A percentile compares a stretch with the other conserved stretches of the same genome.
Conservation (phyloP, 2,329 filamentous ascomycete species). For the Epichloe bromicola region DNA sequence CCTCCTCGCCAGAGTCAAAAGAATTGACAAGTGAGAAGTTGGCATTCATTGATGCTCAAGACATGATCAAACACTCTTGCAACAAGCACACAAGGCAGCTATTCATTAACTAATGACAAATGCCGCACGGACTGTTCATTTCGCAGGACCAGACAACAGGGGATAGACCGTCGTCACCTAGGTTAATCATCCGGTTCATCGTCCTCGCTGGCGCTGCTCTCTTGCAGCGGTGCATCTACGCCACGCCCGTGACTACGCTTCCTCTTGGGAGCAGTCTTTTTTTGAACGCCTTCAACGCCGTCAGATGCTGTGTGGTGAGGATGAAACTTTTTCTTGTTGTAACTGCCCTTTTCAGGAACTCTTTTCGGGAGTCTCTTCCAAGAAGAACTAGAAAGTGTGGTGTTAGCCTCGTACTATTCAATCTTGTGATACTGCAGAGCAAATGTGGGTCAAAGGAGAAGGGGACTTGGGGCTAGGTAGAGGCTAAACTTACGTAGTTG, state of each 20-base stretch:
- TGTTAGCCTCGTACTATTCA: constrained; percentile 9
- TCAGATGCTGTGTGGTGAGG: constrained; percentile 17
- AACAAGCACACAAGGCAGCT: neutral
- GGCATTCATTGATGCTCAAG: neutral
- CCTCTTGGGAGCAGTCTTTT: constrained; percentile 19
- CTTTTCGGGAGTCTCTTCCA: constrained; percentile 58
- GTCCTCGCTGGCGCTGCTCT: constrained; percentile 46
- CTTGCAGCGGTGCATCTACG: constrained; percentile 24
- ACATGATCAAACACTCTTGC: neutral
- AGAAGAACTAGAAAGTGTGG: constrained; percentile 58
- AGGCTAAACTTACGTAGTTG: constrained; percentile 62
- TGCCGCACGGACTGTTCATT: constrained; percentile 9
- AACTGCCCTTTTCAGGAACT: constrained; percentile 44
- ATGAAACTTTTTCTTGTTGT: constrained; percentile 20
- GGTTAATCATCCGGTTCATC: constrained; percentile 52
- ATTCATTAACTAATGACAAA: neutral
- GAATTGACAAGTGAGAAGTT: neutral
- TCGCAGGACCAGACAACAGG: constrained; percentile 51
- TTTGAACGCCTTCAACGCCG: constrained; percentile 31
- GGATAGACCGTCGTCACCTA: constrained; percentile 49
- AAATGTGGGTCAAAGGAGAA: neutral
- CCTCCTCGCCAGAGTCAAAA: neutral
- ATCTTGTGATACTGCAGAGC: neutral
- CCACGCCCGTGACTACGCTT: constrained; percentile 17
- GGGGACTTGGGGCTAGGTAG: neutral